phyloP scores from a whole-genome alignment of 2,329 filamentous ascomycete genomes.

The Bipolaris sorokiniana region DNA sequence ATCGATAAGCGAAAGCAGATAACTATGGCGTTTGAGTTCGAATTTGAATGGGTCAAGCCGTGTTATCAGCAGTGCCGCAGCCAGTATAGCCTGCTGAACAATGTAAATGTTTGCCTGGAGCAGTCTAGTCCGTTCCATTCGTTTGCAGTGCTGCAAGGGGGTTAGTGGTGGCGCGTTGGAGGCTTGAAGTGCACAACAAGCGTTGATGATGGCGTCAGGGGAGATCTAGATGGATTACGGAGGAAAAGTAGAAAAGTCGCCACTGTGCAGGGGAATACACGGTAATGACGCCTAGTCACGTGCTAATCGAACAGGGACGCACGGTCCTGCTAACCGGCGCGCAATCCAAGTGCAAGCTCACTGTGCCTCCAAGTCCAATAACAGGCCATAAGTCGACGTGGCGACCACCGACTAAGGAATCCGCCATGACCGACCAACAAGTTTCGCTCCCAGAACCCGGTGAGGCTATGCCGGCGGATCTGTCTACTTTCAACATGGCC shows the following conservation, averaged over 20 bases:
- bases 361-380: background rate
- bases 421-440: conserved; percentile 19
- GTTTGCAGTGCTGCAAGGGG: background rate
- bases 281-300: background rate
- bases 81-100: background rate
- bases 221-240: background rate
- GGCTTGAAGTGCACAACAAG: background rate
- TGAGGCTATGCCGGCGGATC: conserved; percentile 21
- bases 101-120: conserved; percentile 1
- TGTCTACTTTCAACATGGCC: conserved; percentile 30
- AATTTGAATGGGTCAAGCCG: background rate
- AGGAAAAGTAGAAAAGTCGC: background rate
- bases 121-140: background rate
- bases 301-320: background rate
- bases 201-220: background rate
- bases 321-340: background rate
- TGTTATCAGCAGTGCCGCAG: background rate
- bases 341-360: background rate
- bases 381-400: background rate
- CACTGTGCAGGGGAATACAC: background rate
- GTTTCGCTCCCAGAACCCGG: background rate
- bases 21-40: conserved; percentile 3
- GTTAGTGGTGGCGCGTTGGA: too few species aligned
- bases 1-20: conserved; percentile 7
- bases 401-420: background rate